Percentiles rank a stretch among this genome's conserved stretches.
Evolutionary conservation across 305 asterid genomes (phyloP).

Genomic region (Euphrasia arctica): DNA sequence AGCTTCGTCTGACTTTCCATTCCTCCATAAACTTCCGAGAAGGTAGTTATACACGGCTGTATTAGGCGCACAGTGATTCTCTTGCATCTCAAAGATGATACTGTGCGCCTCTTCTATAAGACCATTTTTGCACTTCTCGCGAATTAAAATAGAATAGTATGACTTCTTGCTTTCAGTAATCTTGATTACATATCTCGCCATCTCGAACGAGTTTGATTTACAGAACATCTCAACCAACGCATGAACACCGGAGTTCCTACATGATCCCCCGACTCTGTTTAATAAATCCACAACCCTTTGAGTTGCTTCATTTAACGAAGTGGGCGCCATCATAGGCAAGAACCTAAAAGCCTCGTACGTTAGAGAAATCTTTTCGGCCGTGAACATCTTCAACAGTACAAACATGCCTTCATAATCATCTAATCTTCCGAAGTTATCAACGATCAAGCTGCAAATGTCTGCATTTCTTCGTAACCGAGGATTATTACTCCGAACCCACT

Average conservation of each 20-base stretch:
- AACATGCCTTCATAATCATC: conserved; percentile 55
- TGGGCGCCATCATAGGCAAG: conserved; percentile 34
- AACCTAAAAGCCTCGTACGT: conserved; percentile 57
- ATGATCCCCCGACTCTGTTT: conserved; percentile 60
- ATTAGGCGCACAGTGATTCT: conserved; percentile 35
- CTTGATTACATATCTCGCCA: conserved; percentile 63
- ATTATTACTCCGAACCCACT: conserved; percentile 44
- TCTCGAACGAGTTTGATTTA: conserved; percentile 47
- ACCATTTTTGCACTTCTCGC: conserved; percentile 62
- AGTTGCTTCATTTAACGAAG: conserved; percentile 37
- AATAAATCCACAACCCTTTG: conserved; percentile 38
- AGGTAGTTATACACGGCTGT: conserved; percentile 53
- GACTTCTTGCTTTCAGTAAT: conserved; percentile 46
- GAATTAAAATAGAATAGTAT: conserved; percentile 55
- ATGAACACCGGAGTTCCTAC: conserved; percentile 48
- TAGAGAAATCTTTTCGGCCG: conserved; percentile 42
- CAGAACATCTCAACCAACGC: conserved; percentile 70
- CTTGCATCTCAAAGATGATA: conserved; percentile 56
- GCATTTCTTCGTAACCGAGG: conserved; percentile 40
- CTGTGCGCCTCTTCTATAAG: conserved; percentile 53
- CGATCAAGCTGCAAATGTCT: conserved; percentile 46
- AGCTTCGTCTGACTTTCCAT: conserved; percentile 42
- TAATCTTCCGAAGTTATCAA: conserved; percentile 60
- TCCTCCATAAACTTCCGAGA: conserved; percentile 63
- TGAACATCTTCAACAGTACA: conserved; percentile 42